Evolutionary conservation across 805 yeast genomes (phyloP), one percentile per base, ranked within the genome.

Genomic region (Ogataea ganodermae): DNA sequence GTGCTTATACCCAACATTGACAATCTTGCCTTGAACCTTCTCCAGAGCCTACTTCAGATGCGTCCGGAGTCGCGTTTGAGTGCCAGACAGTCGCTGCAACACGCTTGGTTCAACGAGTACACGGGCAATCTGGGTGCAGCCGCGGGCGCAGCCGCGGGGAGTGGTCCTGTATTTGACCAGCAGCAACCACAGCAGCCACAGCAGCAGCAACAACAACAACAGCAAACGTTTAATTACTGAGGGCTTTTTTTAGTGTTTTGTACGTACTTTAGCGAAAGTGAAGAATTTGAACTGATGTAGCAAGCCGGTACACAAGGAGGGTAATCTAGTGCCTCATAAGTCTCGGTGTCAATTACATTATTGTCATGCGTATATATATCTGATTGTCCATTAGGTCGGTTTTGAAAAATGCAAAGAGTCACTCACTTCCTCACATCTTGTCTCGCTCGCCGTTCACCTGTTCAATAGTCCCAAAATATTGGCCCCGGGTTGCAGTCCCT

Each of bases 101-200:
- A 85, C 62, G 86, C 89, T 9, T 83, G 96, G 96, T 88, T 89
- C 63, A 84, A 82, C 46, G 96, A 89, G 58, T 83, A 79, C 49
- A 74, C 81, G 20, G 60, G 59, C 2, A 55, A 46, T 30, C 45
- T 50, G n/a, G 49, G 40, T 16, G 38, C 49, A 5, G 45, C 41
- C 17, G 45, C 28, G 26, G 45, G 50, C 31, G 60, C 57, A 27
- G 45, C 31, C 27, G 42, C 35, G 27, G 55, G 31, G 17, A 26
- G 7, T 26, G 18, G 42, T 16, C 42, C 42, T 38, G 33, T 18
- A 3, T 38, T 24, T 18, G 42, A 38, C 23, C 42, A 24, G n/a
- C 39, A 35, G 14, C 28, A 21, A 12, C n/a, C n/a, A n/a, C 39
- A 35, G 23, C 42, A 26, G 18, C 42, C 46, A 23, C 49, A 37